These are phyloP conservation scores for Cochlearia excelsa DNA, from an alignment of 345 rosid genomes.

Conservation along the genomic window DNA sequence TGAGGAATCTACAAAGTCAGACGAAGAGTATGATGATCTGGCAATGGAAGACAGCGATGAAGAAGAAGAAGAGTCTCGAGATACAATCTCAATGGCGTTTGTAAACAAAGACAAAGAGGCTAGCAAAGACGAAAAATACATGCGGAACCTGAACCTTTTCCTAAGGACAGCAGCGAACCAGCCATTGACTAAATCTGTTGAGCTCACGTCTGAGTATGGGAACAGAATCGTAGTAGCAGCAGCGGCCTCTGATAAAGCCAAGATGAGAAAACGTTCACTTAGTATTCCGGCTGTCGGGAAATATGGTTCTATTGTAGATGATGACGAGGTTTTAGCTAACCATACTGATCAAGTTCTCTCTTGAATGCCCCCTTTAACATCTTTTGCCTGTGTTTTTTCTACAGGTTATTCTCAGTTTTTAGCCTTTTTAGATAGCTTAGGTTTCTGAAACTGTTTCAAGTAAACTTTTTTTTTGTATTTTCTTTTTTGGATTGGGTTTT, in stretches of 20 bases:
- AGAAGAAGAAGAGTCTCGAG: constrained; percentile 45
- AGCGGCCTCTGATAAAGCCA: constrained; percentile 33
- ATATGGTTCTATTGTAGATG: constrained; percentile 38
- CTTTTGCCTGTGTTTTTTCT: constrained; percentile 12
- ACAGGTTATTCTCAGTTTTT: too few relatives aligned
- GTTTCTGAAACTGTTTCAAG: background rate
- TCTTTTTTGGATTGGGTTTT: too few relatives aligned
- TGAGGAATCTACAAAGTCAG: constrained; percentile 87
- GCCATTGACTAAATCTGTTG: constrained; percentile 45
- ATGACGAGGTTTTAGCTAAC: constrained; percentile 34
- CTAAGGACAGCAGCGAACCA: constrained; percentile 46
- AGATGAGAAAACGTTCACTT: constrained; percentile 63
- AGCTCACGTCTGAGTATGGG: constrained; percentile 27
- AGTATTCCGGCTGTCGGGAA: constrained; percentile 73
- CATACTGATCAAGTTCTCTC: constrained; percentile 13
- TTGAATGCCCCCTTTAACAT: background rate
- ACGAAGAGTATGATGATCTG: constrained; percentile 93
- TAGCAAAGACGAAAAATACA: constrained; percentile 46
- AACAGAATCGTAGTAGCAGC: constrained; percentile 26
- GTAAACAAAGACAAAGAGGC: constrained; percentile 24
- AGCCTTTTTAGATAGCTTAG: background rate
- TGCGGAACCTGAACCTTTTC: constrained; percentile 55
- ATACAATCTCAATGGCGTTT: constrained; percentile 33
- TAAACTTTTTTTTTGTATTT: too few relatives aligned
- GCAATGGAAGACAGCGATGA: constrained; percentile 79